phyloP scores from a whole-genome alignment of 345 rosid genomes.

The Boechera stricta region DNA sequence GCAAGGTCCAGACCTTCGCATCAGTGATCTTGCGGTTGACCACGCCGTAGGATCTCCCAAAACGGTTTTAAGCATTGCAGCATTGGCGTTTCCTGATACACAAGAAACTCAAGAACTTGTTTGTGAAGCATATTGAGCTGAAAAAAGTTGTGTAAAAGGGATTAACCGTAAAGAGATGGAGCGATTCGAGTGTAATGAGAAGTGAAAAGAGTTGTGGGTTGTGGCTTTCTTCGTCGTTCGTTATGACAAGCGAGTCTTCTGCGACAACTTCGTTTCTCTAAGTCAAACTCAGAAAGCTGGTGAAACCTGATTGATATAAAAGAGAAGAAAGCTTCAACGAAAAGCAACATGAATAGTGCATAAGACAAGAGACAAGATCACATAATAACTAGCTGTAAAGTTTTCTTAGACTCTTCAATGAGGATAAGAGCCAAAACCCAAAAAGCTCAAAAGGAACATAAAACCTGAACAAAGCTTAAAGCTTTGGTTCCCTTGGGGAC shows the following conservation, averaged over 20 bases:
- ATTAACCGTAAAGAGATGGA: slow-evolving; percentile 62
- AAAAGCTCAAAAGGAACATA: slow-evolving; percentile 20
- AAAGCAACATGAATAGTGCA: slow-evolving; percentile 19
- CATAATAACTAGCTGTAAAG: slow-evolving; percentile 41
- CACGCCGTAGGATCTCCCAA: slow-evolving; percentile 29
- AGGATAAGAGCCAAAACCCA: slow-evolving; percentile 39
- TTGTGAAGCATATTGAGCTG: background rate
- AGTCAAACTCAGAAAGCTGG: slow-evolving; percentile 87
- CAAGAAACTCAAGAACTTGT: slow-evolving; percentile 10
- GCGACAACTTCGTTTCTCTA: slow-evolving; percentile 86
- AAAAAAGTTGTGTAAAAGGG: background rate
- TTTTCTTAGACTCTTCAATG: slow-evolving; percentile 35
- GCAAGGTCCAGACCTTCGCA: slow-evolving; percentile 36
- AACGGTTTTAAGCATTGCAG: slow-evolving; percentile 28
- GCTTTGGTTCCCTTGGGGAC: background rate
- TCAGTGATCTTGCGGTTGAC: slow-evolving; percentile 50
- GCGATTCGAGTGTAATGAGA: slow-evolving; percentile 57
- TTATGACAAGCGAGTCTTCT: slow-evolving; percentile 89
- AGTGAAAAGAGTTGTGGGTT: slow-evolving; percentile 49
- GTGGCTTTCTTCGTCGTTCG: slow-evolving; percentile 90
- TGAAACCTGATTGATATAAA: slow-evolving; percentile 73
- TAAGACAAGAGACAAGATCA: slow-evolving; percentile 32
- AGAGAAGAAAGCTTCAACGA: slow-evolving; percentile 24
- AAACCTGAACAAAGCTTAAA: slow-evolving; percentile 34
- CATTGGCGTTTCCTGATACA: slow-evolving; percentile 22